Base-by-base conservation (phyloP, 768 basidiomycete species). In the Termitomyces sp. region DNA sequence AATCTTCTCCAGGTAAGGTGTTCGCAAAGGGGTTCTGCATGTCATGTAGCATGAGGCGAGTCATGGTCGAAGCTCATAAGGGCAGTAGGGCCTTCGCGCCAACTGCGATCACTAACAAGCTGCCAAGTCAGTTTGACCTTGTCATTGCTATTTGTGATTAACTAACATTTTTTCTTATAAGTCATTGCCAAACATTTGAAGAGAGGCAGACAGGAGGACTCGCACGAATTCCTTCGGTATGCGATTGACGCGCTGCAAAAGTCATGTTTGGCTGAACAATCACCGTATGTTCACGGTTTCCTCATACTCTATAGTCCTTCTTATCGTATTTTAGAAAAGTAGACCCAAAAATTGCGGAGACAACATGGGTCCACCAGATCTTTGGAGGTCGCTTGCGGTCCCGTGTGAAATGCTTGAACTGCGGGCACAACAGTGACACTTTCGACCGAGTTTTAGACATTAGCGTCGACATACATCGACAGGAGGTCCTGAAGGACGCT, bases 221-320 rank as follows among this genome's bases (percentile, higher is more conserved):
- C 97, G 9, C 97, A 99, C 71, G 97, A 99, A 74, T 98, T 98
- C 70, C 86, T 99, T 53, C 88, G 97, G 36, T 97, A 96, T 73
- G 88, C 89, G 20, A 87, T 98, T 35, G 97, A 99, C 68, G 90
- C 89, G 32, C 75, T 98, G 56, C 97, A 98, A 74, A 91, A 88
- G 68, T 84, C 90, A 7, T 92, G 90, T 70, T 78, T 96, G 59
- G 83, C 84, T 51, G 91, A 89, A 18, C 73, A 84, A 57, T 79
- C 89, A 64, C 81, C 85, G 93, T 94, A 67, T 63, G 91, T 78
- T 48, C 55, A 51, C 50, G 33, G 45, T 61, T 15, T 20, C 28
- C 36, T 16, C 38, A 36, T 46, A 22, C 7, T 51, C 18, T 57
- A 32, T 7, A 44, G 20, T 5, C 49, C 11, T 40, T 51, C 45